phyloP scores from a whole-genome alignment of 139 green algal genomes.

The Pseudopediastrum boryanum region DNA sequence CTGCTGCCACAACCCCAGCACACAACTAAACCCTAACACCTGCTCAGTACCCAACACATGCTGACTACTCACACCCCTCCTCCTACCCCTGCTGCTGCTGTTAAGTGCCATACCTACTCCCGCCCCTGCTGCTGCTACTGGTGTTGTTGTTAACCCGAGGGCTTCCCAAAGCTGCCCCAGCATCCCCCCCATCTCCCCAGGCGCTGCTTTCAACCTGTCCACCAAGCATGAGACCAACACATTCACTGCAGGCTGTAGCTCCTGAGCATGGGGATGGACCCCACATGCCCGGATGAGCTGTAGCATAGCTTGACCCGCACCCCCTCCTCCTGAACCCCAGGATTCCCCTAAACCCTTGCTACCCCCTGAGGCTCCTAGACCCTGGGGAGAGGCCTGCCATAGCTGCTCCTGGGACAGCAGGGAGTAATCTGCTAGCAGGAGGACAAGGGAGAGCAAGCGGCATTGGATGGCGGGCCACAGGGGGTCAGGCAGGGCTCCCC shows the following conservation, averaged over 20 bases:
- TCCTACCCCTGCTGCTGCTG: background rate
- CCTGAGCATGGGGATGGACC: constrained; percentile 31
- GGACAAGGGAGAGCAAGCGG: constrained; percentile 20
- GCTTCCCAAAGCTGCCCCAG: constrained; percentile 49
- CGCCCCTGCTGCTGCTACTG: background rate
- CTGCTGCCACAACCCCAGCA: constrained; percentile 23
- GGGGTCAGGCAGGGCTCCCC: background rate
- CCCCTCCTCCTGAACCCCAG: too few relatives aligned
- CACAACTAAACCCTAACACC: constrained; percentile 28
- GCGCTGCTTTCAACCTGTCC: constrained; percentile 35
- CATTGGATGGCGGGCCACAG: background rate
- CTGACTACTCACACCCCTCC: too few relatives aligned
- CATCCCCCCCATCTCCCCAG: constrained; percentile 20
- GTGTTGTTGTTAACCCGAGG: constrained; percentile 29
- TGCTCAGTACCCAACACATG: constrained; percentile 34
- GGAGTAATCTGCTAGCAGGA: constrained; percentile 36
- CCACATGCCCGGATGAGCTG: constrained; percentile 36
- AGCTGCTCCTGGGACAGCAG: constrained; percentile 33
- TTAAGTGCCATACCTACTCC: background rate
- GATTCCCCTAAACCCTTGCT: too few relatives aligned
- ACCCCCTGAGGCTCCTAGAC: too few relatives aligned
- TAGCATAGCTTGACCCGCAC: constrained; percentile 27
- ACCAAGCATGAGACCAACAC: constrained; percentile 42
- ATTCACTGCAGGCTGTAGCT: constrained; percentile 45
- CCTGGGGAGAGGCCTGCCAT: background rate